Base-by-base conservation (phyloP, 2,329 filamentous ascomycete species). In the Epichloe sp. region DNA sequence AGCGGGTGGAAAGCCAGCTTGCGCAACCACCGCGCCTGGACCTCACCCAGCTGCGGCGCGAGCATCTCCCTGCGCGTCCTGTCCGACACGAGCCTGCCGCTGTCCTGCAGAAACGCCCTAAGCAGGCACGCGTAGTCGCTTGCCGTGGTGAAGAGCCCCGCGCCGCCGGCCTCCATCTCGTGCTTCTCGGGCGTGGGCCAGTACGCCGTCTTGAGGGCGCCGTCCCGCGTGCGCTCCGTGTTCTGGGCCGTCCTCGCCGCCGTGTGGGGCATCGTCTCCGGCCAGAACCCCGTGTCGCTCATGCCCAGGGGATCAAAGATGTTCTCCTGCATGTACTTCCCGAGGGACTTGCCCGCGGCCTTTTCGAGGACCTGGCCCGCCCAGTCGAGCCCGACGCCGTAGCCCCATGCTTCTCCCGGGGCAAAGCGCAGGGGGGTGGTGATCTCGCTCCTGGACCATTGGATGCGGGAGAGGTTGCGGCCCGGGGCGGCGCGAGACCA, bases 331-430 rank as follows among this genome's bases (percentile, higher is more conserved):
- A 71, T 66, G 60, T 69, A 72, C 5, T 55, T 57, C 0, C 64
- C 64, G 3, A 78, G 59, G 59, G 53, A 55, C 48, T 62, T 56
- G 6, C 65, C 65, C 0, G 67, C 70, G 4, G 71, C 44, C 4
- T 59, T 60, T 57, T 75, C 70, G 4, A 78, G 60, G 1, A 70
- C 61, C 5, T 69, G 53, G 3, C 72, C 74, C 0, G 70, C 74
- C 67, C 71, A 78, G 62, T 78, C 75, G 42, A 70, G 52, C 0
- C 63, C 61, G 3, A 65, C 58, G 4, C 76, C 74, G 52, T 79
- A 79, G 34, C 61, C 62, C 75, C 75, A 79, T 6, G 68, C 66
- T 3, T 68, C 63, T 0, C 75, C 76, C 0, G 75, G 71, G 3
- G 62, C 54, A 52, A 74, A 73, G 49, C 65, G 63, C 37, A 75